These are phyloP conservation scores for Purpureocillium lavendulum DNA, from an alignment of 2,329 filamentous ascomycete genomes.

Conservation along the genomic window DNA sequence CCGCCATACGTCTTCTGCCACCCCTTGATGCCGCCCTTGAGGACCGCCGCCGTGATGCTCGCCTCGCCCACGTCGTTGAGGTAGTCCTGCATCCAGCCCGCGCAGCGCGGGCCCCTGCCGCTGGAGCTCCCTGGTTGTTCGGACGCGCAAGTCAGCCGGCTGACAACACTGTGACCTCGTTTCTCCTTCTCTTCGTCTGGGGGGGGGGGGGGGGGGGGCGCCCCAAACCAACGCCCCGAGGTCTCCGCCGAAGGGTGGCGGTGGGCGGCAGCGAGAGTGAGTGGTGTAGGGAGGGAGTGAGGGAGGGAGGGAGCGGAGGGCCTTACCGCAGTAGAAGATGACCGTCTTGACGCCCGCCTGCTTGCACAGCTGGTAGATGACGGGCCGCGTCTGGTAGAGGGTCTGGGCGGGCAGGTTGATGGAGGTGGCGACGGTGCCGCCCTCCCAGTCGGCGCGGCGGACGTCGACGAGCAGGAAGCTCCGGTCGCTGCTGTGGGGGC, in stretches of 20 bases:
- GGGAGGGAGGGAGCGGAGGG: too few relatives aligned
- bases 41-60: slow-evolving; percentile 34
- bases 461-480: slow-evolving; percentile 43
- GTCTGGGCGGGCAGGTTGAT: slow-evolving; percentile 50
- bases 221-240: too few relatives aligned
- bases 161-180: neutral
- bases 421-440: slow-evolving; percentile 51
- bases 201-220: too few relatives aligned
- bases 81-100: slow-evolving; percentile 50
- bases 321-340: slow-evolving; percentile 48
- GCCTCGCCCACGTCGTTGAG: slow-evolving; percentile 35
- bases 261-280: too few relatives aligned
- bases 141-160: neutral
- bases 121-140: slow-evolving; percentile 41
- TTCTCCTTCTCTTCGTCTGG: too few relatives aligned
- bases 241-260: too few relatives aligned
- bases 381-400: slow-evolving; percentile 40
- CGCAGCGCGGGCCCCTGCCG: slow-evolving; percentile 42
- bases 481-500: slow-evolving; percentile 13
- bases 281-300: too few relatives aligned
- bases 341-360: slow-evolving; percentile 38
- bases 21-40: slow-evolving; percentile 45
- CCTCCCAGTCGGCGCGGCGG: slow-evolving; percentile 45
- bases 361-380: slow-evolving; percentile 39
- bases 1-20: slow-evolving; percentile 43